Evolutionary conservation across 805 yeast species (phyloP), one percentile per base, ranked within the genome.

Genomic region (Lipomyces mesembrius): DNA sequence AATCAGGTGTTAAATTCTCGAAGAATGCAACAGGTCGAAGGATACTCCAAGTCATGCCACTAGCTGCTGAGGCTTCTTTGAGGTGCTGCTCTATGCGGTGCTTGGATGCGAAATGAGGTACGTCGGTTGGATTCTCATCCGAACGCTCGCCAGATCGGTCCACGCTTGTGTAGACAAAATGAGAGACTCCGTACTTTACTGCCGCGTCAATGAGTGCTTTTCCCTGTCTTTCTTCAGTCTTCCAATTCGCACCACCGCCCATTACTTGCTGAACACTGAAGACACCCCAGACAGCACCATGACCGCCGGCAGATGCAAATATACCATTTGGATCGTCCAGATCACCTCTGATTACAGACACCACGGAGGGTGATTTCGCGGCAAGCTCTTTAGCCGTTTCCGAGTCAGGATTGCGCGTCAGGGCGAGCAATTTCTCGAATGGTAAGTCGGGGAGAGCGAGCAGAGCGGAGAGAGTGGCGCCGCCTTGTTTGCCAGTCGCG

Each of bases 121-220:
- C 3, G 14, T 59, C 29, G 39, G 62, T 59, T 7, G 62, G 62
- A 37, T 59, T 51, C n/a, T 39, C 34, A 35, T 29, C 37, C 14
- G 39, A 27, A 8, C 14, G 27, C 11, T 27, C 39, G 6, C 62
- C 62, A 43, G 22, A 17, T n/a, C 62, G 57, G 49, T 59, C 62
- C 39, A 59, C 62, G 17, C 59, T 46, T 8, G 62, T 46, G 62
- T 49, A 59, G 25, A 59, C 62, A 43, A 59, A 46, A 32, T 59
- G 35, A 25, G 49, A 22, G 57, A 59, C 62, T 35, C 59, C 59
- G 4, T 59, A 20, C 12, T 46, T 37, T 7, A 46, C 35, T 25
- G 62, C 54, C 1, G 62, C 34, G 12, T 46, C 59, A 27, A 59
- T 22, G 34, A 59, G 57, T 17, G 62, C 62, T n/a, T 59, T 59